These are phyloP conservation scores for Chloroidium sp. DNA, from an alignment of 163 green algal genomes.

Conservation along the genomic window DNA sequence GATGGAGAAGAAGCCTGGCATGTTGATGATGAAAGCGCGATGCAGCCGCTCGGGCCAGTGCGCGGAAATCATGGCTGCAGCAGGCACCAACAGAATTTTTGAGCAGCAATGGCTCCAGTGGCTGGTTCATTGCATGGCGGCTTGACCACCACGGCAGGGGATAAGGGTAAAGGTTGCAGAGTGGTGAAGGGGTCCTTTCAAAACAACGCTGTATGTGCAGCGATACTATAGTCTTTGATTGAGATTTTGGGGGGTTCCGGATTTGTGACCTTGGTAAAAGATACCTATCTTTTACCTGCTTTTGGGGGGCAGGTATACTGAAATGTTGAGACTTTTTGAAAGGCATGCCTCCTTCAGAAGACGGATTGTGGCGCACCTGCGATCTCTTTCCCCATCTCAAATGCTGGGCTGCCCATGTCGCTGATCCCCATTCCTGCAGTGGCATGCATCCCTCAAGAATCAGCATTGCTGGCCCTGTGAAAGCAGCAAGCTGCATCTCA, in stretches of 20 bases:
- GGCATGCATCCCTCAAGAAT: background rate
- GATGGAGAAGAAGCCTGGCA: constrained; percentile 5
- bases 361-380: background rate
- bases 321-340: background rate
- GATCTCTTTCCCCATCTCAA: background rate
- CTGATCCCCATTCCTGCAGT: constrained; percentile 4
- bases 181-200: background rate
- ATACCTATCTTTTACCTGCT: background rate
- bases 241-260: background rate
- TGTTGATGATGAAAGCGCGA: constrained; percentile 1
- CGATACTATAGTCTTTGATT: background rate
- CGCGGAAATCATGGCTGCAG: background rate
- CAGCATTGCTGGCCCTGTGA: background rate
- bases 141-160: background rate
- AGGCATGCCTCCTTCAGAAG: background rate
- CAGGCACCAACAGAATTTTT: background rate
- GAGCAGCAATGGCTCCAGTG: background rate
- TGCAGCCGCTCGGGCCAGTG: background rate
- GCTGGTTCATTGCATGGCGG: background rate
- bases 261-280: background rate
- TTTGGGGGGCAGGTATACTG: background rate
- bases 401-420: constrained; percentile 4
- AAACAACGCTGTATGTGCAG: background rate
- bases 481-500: background rate
- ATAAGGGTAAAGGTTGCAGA: background rate